These are phyloP conservation scores for Spiraea crenata DNA, from an alignment of 331 rosid species.

Conservation along the genomic window DNA sequence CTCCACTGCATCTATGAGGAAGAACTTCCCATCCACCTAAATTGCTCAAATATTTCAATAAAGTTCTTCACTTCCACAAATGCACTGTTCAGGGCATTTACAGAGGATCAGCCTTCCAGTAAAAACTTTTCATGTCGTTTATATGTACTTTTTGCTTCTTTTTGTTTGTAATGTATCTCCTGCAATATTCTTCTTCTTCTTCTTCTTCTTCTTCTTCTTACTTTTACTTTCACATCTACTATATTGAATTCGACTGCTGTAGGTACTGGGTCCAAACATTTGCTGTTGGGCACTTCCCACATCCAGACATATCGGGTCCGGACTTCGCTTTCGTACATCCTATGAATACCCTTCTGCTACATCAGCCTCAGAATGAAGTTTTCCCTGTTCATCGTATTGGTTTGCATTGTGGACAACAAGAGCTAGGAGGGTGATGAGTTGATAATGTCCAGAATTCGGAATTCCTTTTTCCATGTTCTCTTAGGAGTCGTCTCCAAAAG, in stretches of 20 bases:
- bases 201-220: too few species aligned
- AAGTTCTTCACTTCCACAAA: too few species aligned
- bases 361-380: constrained; percentile 46
- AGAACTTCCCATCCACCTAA: too few species aligned
- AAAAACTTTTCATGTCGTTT: too few species aligned
- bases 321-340: constrained; percentile 61
- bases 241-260: constrained; percentile 33
- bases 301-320: constrained; percentile 70
- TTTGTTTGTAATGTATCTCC: neutral
- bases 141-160: neutral
- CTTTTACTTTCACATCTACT: constrained; percentile 4
- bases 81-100: neutral
- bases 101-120: neutral
- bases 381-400: constrained; percentile 17
- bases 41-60: too few species aligned
- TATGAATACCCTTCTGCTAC: constrained; percentile 40
- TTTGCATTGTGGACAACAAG: constrained; percentile 18
- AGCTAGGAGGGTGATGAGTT: constrained; percentile 24
- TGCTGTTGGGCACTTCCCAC: constrained; percentile 77
- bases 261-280: constrained; percentile 86
- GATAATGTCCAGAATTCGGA: constrained; percentile 27
- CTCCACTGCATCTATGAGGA: too few species aligned
- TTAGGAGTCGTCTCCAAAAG: constrained; percentile 9
- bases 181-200: neutral
- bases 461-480: constrained; percentile 17